A percentile compares a stretch with the other conserved stretches of the same genome.
Evolutionary conservation across 257 asterid species (phyloP).

Genomic region (Solanum sparsipilum): DNA sequence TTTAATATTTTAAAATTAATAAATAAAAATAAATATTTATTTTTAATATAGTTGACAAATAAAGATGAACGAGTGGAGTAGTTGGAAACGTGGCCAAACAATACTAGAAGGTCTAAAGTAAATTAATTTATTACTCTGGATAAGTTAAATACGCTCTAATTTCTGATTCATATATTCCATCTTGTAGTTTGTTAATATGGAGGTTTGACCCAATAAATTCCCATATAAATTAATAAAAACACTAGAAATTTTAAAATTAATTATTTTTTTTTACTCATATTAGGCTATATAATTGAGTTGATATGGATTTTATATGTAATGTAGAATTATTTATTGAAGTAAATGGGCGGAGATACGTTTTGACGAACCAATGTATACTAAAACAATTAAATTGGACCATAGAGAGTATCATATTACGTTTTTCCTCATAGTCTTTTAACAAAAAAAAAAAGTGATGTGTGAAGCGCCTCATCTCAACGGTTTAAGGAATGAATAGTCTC

Average conservation of each 20-base stretch:
- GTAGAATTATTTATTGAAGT: neutral
- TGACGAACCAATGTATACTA: neutral
- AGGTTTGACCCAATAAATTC: neutral
- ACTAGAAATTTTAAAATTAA: neutral
- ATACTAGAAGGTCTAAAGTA: neutral
- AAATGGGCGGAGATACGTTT: neutral
- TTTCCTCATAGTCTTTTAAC: neutral
- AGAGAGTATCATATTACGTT: neutral
- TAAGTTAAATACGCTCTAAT: neutral
- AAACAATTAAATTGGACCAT: neutral
- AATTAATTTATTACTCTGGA: neutral
- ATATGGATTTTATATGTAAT: neutral
- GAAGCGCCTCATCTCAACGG: rapidly evolving
- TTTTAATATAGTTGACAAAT: too few species aligned
- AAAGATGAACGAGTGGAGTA: too few species aligned
- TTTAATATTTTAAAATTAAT: too few species aligned
- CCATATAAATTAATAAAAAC: neutral
- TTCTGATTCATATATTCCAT: neutral
- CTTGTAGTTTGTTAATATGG: neutral
- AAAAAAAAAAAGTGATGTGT: neutral
- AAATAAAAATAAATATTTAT: too few species aligned
- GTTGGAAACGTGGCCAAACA: neutral
- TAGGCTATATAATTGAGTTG: neutral
- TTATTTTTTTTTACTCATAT: neutral
- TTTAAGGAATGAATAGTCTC: neutral